Conservation (phyloP, 768 basidiomycete species). For the Daedaleopsis nitida region DNA sequence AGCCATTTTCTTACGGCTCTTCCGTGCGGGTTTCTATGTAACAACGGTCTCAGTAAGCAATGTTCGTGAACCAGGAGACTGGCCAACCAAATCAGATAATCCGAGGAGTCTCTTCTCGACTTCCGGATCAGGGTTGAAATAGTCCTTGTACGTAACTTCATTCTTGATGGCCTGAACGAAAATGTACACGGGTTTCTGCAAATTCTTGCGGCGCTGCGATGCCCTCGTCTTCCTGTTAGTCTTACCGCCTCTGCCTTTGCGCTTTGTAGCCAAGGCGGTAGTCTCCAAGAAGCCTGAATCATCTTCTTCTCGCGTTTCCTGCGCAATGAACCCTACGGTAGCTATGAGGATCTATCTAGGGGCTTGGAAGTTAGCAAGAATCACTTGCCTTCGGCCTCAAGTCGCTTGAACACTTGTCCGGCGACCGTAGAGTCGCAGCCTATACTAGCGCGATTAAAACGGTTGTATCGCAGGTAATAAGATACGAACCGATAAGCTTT, state of each 20-base stretch:
- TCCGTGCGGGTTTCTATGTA: conserved; percentile 23
- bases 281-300: conserved; percentile 51
- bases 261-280: conserved; percentile 39
- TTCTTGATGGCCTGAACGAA: conserved; percentile 54
- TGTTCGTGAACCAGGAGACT: not conserved
- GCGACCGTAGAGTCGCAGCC: conserved; percentile 58
- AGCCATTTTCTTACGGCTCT: conserved; percentile 19
- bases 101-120: conserved; percentile 65
- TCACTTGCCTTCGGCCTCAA: conserved; percentile 67
- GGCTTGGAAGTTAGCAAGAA: not conserved
- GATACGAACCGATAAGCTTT: conserved; percentile 57
- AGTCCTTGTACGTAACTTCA: conserved; percentile 57
- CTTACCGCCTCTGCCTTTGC: conserved; percentile 31
- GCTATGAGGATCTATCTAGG: not conserved
- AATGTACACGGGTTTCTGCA: conserved; percentile 58
- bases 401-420: conserved; percentile 63
- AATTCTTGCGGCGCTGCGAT: conserved; percentile 46
- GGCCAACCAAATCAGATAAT: conserved; percentile 56
- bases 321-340: conserved; percentile 59
- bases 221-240: conserved; percentile 44
- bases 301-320: conserved; percentile 49
- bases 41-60: conserved; percentile 1
- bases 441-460: conserved; percentile 21
- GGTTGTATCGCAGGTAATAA: conserved; percentile 8
- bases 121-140: conserved; percentile 64